These are phyloP conservation scores for Volvariella volvacea DNA, from an alignment of 1,284 basidiomycete genomes.

Conservation along the genomic window DNA sequence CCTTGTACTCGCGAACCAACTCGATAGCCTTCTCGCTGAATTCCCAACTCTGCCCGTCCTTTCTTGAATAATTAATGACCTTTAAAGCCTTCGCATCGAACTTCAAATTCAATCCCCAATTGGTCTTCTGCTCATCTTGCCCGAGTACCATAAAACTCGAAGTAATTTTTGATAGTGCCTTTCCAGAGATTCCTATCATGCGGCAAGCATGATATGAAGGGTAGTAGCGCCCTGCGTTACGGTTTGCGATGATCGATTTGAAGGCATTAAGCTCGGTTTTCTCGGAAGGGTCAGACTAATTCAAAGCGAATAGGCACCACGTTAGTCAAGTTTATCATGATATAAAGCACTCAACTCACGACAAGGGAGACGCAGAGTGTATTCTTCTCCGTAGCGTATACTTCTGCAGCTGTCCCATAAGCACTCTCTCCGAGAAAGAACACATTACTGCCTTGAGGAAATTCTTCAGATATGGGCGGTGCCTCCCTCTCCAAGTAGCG, in stretches of 20 bases:
- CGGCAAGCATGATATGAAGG: slow-evolving; percentile 73
- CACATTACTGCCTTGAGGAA: slow-evolving; percentile 84
- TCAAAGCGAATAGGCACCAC: slow-evolving; percentile 6
- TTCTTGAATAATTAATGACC: slow-evolving; percentile 90
- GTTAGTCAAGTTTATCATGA: neutral
- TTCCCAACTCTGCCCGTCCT: slow-evolving; percentile 86
- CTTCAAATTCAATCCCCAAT: slow-evolving; percentile 92
- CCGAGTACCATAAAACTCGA: slow-evolving; percentile 87
- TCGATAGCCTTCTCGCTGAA: slow-evolving; percentile 85
- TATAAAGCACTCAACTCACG: slow-evolving; percentile 35
- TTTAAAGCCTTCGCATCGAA: slow-evolving; percentile 96
- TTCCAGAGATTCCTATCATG: slow-evolving; percentile 62
- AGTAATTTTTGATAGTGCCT: slow-evolving; percentile 85
- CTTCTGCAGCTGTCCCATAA: slow-evolving; percentile 93
- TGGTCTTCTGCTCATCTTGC: slow-evolving; percentile 74
- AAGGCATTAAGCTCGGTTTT: slow-evolving; percentile 75
- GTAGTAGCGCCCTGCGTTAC: slow-evolving; percentile 57
- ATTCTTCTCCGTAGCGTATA: slow-evolving; percentile 62
- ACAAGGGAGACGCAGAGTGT: slow-evolving; percentile 76
- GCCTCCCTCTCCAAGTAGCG: slow-evolving; percentile 81
- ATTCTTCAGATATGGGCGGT: slow-evolving; percentile 82
- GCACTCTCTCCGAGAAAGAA: slow-evolving; percentile 94
- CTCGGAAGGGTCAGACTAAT: slow-evolving; percentile 85
- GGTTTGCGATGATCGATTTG: slow-evolving; percentile 54
- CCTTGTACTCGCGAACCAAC: slow-evolving; percentile 82